Percentiles rank a stretch among this genome's conserved stretches.
These are phyloP conservation scores for Didymella exigua DNA, from an alignment of 2,329 filamentous ascomycete species.

Conservation along the genomic window DNA sequence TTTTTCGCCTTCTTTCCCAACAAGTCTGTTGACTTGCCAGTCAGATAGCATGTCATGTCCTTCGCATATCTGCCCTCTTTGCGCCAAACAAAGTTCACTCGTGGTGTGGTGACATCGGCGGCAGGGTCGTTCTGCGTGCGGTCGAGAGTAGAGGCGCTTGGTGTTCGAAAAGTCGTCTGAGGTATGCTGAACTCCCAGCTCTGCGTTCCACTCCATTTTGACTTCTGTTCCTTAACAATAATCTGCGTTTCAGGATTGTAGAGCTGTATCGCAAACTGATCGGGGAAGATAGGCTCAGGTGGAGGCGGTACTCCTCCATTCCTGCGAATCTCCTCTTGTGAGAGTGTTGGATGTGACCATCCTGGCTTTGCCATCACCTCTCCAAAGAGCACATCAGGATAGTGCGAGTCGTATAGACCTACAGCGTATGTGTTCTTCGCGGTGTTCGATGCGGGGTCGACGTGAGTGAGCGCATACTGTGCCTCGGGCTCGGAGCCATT, in stretches of 20 bases:
- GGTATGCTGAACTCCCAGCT: conserved; percentile 95
- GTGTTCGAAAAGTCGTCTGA: conserved; percentile 79
- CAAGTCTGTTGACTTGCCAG: conserved; percentile 71
- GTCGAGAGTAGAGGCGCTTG: conserved; percentile 79
- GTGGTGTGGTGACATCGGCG: conserved; percentile 63
- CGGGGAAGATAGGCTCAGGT: conserved; percentile 75
- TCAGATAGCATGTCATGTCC: conserved; percentile 87
- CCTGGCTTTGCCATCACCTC: conserved; percentile 84
- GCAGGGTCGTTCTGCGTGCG: conserved; percentile 68
- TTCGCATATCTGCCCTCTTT: conserved; percentile 84
- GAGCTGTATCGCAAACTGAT: conserved; percentile 80
- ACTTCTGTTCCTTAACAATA: conserved; percentile 70
- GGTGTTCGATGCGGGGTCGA: conserved; percentile 70
- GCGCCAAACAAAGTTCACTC: conserved; percentile 86
- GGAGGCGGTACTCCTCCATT: conserved; percentile 69
- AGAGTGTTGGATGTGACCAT: conserved; percentile 83
- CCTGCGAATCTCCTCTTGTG: conserved; percentile 76
- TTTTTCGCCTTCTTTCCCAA: conserved; percentile 68
- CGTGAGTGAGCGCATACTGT: conserved; percentile 79
- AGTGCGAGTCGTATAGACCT: conserved; percentile 81
- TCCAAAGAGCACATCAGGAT: conserved; percentile 80
- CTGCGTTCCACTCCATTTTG: conserved; percentile 79
- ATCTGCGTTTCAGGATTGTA: conserved; percentile 93
- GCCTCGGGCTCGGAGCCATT: conserved; percentile 80
- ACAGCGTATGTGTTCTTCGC: conserved; percentile 85